Percentiles rank a stretch among this genome's conserved stretches.
These are phyloP conservation scores for Mortierella sp. DNA, from an alignment of 371 early-diverging fungal species.

Conservation along the genomic window DNA sequence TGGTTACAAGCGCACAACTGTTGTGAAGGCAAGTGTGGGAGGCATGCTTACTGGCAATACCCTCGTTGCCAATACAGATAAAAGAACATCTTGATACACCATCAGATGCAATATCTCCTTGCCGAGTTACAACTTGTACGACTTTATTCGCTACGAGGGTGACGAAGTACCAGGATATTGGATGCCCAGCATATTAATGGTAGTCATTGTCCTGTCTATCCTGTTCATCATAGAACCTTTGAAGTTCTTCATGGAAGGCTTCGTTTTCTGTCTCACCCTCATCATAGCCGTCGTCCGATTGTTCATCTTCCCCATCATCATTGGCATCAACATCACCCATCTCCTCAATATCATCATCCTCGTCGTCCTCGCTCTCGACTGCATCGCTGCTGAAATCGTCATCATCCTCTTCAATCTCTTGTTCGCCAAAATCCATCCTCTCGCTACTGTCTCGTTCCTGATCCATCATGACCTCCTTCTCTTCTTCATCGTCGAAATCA, in stretches of 20 bases:
- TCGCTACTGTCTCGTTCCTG: constrained; percentile 30
- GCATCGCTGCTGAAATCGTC: constrained; percentile 17
- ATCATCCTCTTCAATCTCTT: constrained; percentile 34
- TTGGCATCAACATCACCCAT: constrained; percentile 14
- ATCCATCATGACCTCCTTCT: constrained; percentile 14
- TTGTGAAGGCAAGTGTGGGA: too few relatives aligned
- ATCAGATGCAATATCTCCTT: too few relatives aligned
- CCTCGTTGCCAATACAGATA: too few relatives aligned
- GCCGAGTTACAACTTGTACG: too few relatives aligned
- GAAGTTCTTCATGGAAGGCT: constrained; percentile 5
- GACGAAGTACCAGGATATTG: too few relatives aligned
- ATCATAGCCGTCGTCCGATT: constrained; percentile 3
- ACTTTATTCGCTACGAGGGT: too few relatives aligned
- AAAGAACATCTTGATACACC: too few relatives aligned
- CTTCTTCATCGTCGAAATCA: constrained; percentile 29
- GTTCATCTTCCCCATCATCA: constrained; percentile 7
- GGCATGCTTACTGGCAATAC: too few relatives aligned
- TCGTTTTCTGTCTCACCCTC: constrained; percentile 10
- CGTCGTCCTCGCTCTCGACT: constrained; percentile 15
- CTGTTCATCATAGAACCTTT: constrained; percentile 13
- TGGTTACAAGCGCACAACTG: too few relatives aligned
- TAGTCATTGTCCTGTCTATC: constrained; percentile 9
- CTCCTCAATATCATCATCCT: constrained; percentile 23
- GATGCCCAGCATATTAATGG: too few relatives aligned
- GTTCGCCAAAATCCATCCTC: constrained; percentile 17